Conservation (phyloP, 1,139 yeast species). For the Suhomyces atakaporum region DNA sequence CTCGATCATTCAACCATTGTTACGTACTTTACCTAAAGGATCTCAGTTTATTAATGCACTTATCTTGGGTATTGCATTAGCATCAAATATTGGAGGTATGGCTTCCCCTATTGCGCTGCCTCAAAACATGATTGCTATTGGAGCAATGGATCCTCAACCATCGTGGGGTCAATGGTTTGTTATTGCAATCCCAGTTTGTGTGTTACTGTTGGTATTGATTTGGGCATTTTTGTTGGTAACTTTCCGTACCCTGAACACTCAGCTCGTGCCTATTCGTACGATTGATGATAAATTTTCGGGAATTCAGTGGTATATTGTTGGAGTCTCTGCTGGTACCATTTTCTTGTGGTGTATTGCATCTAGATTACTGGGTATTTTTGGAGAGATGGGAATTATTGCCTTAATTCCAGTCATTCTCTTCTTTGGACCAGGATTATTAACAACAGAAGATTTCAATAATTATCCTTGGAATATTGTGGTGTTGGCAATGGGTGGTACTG, state of each 20-base stretch:
- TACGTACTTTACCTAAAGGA: constrained; percentile 62
- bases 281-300: constrained; percentile 60
- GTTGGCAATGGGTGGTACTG: constrained; percentile 79
- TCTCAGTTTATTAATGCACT: constrained; percentile 64
- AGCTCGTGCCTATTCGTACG: constrained; percentile 54
- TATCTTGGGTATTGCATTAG: constrained; percentile 69
- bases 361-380: constrained; percentile 55
- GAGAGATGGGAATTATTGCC: constrained; percentile 73
- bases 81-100: constrained; percentile 77
- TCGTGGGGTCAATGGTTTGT: constrained; percentile 82
- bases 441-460: constrained; percentile 66
- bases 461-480: constrained; percentile 79
- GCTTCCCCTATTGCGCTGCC: constrained; percentile 82
- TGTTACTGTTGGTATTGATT: constrained; percentile 52
- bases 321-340: constrained; percentile 56
- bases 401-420: constrained; percentile 64
- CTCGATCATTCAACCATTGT: constrained; percentile 63
- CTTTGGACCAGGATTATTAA: constrained; percentile 68
- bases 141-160: constrained; percentile 64
- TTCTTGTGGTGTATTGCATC: constrained; percentile 72
- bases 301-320: constrained; percentile 65
- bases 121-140: constrained; percentile 74
- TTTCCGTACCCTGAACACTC: constrained; percentile 50
- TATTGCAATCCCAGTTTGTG: constrained; percentile 64
- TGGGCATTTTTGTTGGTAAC: constrained; percentile 62